Percentiles rank a stretch among this genome's conserved stretches.
These are phyloP conservation scores for Suhomyces chickasaworum DNA, from an alignment of 1,139 yeast species.

Conservation along the genomic window DNA sequence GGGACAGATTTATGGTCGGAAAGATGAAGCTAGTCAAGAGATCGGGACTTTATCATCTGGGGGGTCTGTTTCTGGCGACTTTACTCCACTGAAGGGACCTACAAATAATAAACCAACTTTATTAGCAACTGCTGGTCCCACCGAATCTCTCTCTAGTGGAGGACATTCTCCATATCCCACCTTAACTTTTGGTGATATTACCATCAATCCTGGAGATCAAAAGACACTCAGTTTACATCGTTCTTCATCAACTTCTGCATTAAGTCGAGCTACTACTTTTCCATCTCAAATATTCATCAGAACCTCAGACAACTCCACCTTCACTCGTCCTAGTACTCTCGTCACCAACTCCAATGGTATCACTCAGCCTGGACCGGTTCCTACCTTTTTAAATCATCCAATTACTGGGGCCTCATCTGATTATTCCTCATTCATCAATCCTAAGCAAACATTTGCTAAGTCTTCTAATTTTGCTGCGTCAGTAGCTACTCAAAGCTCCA, in stretches of 20 bases:
- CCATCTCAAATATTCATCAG: conserved; percentile 11
- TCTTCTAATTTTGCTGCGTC: conserved; percentile 12
- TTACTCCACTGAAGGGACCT: conserved; percentile 4
- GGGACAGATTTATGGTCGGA: conserved; percentile 68
- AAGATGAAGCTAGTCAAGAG: conserved; percentile 49
- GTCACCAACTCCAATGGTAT: conserved; percentile 3
- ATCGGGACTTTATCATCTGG: conserved; percentile 41
- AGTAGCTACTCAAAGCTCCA: conserved; percentile 8
- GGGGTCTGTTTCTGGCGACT: conserved; percentile 11
- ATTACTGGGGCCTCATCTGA: conserved; percentile 17
- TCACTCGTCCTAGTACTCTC: neutral
- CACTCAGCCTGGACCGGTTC: conserved; percentile 6
- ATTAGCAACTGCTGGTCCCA: conserved; percentile 18
- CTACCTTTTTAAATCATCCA: conserved; percentile 18
- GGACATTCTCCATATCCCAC: conserved; percentile 19
- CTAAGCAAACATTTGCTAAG: conserved; percentile 11
- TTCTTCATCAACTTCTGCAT: conserved; percentile 1
- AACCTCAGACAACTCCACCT: conserved; percentile 13
- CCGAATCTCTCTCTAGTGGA: conserved; percentile 12
- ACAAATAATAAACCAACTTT: conserved; percentile 11
- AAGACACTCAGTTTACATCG: conserved; percentile 3
- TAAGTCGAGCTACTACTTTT: neutral
- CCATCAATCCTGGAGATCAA: conserved; percentile 9
- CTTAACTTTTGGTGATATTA: conserved; percentile 6
- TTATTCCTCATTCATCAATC: conserved; percentile 15